These are phyloP conservation scores for Silene uniflora DNA, from an alignment of 148 eudicot genomes.

Conservation along the genomic window DNA sequence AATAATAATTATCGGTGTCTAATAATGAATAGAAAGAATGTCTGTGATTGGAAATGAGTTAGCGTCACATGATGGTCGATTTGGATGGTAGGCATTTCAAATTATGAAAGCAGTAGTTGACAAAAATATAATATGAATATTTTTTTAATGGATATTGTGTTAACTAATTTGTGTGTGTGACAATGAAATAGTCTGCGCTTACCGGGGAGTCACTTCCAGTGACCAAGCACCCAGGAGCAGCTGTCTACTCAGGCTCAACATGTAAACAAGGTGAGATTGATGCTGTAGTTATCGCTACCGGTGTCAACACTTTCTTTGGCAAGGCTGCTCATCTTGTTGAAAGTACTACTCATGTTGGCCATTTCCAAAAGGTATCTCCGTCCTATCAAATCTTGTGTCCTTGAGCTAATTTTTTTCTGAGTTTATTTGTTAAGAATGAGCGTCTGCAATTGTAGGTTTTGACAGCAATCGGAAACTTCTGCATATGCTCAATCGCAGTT, in stretches of 20 bases:
- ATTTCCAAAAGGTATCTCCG: conserved; percentile 61
- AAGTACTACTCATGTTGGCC: conserved; percentile 67
- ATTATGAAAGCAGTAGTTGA: not conserved
- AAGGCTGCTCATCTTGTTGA: conserved; percentile 91
- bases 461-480: conserved; percentile 81
- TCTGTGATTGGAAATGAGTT: not conserved
- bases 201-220: conserved; percentile 89
- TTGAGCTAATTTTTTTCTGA: too few species aligned
- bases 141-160: not conserved
- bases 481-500: conserved; percentile 75
- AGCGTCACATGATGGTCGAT: not conserved
- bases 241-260: conserved; percentile 76
- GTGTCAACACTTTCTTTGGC: conserved; percentile 78
- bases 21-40: not conserved
- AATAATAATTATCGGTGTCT: too few species aligned
- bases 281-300: conserved; percentile 72
- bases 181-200: conserved; percentile 56
- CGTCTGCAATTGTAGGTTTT: conserved; percentile 39
- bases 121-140: too few species aligned
- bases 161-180: not conserved
- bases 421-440: not conserved
- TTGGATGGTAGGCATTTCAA: not conserved
- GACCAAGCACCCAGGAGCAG: conserved; percentile 54
- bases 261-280: conserved; percentile 89
- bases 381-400: not conserved